Evolutionary conservation across 257 asterid genomes (phyloP).

Genomic region (Forsythia viridissima): DNA sequence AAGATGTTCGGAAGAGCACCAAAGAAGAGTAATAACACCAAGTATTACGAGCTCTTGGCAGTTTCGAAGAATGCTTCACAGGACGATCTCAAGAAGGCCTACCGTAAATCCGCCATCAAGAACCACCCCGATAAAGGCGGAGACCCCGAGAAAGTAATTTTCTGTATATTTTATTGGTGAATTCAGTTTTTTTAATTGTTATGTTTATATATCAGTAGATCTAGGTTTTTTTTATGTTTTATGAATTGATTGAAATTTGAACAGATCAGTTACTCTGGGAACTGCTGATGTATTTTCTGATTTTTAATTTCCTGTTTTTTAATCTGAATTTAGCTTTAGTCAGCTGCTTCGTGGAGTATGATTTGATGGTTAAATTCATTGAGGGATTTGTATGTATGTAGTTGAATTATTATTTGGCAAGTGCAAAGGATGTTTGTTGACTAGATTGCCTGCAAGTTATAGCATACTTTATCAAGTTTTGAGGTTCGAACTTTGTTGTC

Average conservation of each 20-base stretch:
- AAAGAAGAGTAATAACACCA: slow-evolving; percentile 71
- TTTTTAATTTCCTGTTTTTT: neutral
- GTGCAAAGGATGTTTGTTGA: neutral
- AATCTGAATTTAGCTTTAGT: neutral
- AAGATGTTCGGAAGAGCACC: slow-evolving; percentile 86
- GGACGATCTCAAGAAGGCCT: slow-evolving; percentile 83
- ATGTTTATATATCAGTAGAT: neutral
- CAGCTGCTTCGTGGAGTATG: neutral
- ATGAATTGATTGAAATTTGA: neutral
- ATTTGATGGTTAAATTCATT: neutral
- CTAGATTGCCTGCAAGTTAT: neutral
- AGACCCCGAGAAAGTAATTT: slow-evolving; percentile 73
- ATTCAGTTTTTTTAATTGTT: neutral
- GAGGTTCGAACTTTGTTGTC: neutral
- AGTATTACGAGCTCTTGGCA: slow-evolving; percentile 77
- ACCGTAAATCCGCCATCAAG: slow-evolving; percentile 75
- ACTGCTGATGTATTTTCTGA: neutral
- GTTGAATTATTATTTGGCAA: neutral
- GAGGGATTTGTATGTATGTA: neutral
- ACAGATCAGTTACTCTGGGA: neutral
- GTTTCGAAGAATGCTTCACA: slow-evolving; percentile 67
- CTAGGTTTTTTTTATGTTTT: neutral
- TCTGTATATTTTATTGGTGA: neutral
- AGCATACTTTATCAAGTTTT: too few species aligned
- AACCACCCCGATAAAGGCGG: slow-evolving; percentile 92